Base-by-base conservation (phyloP, 352 stramenopile species). In the Globisporangium iwayamae region DNA sequence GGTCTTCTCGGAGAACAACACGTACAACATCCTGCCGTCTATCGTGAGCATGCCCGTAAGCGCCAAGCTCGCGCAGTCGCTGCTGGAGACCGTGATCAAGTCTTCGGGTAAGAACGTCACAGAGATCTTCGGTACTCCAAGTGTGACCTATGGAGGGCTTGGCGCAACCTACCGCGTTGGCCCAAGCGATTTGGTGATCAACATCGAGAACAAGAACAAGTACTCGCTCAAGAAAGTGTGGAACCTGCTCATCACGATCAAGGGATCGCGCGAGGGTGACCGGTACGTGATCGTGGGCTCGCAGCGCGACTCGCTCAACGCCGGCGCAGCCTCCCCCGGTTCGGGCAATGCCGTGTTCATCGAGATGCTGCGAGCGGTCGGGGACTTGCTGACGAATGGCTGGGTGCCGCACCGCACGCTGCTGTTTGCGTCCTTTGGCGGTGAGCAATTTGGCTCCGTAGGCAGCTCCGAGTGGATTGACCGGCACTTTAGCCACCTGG, bases 391-490 rank as follows among this genome's bases (percentile, higher is more conserved):
- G 34, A 79, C 79, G 22, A 85, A 81, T 62, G 84, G 84, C 53
- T 93, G 85, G 84, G 78, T 81, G 4, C 82, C 84, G n/a, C 83
- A 92, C 46, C 83, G 85, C 36, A 93, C 85, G 50, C 56, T 95
- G 45, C 67, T 95, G 25, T 70, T 95, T 20, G 83, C 83, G 20
- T 91, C 79, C 2, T 91, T 93, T 47, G 84, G 87, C 39, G 86
- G 81, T 25, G 83, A 93, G 56, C 82, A 93, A 65, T 93, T 88
- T 59, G 86, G 86, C 16, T 81, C 84, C 0, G 83, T 93, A 10
- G 86, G 86, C 22, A 92, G 79, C 48, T 92, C 86, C 2, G 79
- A 91, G 63, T 93, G 86, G 86, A 93, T 94, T 52, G 85, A 94
- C 34, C 79, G 79, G 18, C 83, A 92, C 62, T 78, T 80, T n/a